Base-by-base conservation (phyloP, 495 filamentous ascomycete species). In the Tuber aestivum region DNA sequence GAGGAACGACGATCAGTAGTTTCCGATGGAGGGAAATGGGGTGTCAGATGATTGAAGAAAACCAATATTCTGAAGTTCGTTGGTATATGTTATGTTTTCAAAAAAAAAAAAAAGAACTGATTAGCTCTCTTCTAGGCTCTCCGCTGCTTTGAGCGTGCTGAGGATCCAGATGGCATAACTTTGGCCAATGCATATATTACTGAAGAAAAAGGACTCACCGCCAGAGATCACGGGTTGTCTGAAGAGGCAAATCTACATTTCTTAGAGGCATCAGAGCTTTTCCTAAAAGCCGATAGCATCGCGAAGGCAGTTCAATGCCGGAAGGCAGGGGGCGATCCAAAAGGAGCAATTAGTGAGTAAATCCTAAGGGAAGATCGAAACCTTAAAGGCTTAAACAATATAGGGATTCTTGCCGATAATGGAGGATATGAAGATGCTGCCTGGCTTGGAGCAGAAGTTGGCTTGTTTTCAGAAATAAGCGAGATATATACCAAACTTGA, bases 11-110 rank as follows among this genome's bases (percentile, higher is more conserved):
- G 16, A 75, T 77, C 0, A 78, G 72, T 41, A 42, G 41, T 10
- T 41, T 42, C 14, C 69, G 77, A 37, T 80, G 79, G 79, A 72
- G 72, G 3, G 79, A 80, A n/a, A 76, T 72, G 8, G 77, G 74
- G 44, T 71, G 76, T 27, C 77, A 80, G 20, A 70, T 74, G 18
- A 77, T 80, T 68, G 77, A 80, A 14, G 48, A 72, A 9, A 40
- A 78, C 8, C 35, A 76, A 32, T 80, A 80, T 35, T 71, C 72
- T 20, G 74, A 80, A 40, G 79, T 74, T 72, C 32, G 50, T 9
- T 32, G 2, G 41, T 61, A 3, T 1, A 32, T 27, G 6, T 37
- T n/a, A 27, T 1, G 3, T 32, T 3, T 50, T 45, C 3, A 69
- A 69, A 48, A 6, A 7, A 3, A 69, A 69, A 48, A 6, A 7